phyloP scores from a whole-genome alignment of 208 protist genomes.

The Vickermania spadyakhi region DNA sequence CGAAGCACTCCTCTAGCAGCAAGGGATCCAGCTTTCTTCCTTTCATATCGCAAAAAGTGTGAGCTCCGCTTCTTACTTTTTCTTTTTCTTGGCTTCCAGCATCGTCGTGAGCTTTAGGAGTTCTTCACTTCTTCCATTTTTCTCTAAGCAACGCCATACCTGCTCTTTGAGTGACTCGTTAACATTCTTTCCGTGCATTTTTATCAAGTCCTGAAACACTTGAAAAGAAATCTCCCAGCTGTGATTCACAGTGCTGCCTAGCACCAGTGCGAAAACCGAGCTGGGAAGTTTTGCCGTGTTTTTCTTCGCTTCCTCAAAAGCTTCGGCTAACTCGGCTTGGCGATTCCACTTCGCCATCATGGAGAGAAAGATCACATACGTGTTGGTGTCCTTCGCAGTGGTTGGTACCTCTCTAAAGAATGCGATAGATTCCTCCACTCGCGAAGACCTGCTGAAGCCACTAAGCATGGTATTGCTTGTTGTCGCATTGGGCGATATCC shows the following conservation, averaged over 20 bases:
- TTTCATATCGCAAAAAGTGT: too few relatives aligned
- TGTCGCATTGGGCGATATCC: slow-evolving; percentile 49
- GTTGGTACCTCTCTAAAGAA: slow-evolving; percentile 38
- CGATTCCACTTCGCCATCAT: slow-evolving; percentile 52
- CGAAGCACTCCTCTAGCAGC: too few relatives aligned
- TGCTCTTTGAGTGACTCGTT: slow-evolving; percentile 75
- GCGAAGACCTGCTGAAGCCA: slow-evolving; percentile 37
- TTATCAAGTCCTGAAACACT: slow-evolving; percentile 67
- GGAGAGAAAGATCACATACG: slow-evolving; percentile 67
- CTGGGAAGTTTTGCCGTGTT: slow-evolving; percentile 32
- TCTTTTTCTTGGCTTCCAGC: slow-evolving; percentile 36
- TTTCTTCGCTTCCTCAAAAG: slow-evolving; percentile 41
- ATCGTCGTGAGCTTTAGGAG: slow-evolving; percentile 65
- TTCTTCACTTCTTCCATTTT: slow-evolving; percentile 48
- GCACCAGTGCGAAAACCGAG: slow-evolving; percentile 53
- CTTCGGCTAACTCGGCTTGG: slow-evolving; percentile 46
- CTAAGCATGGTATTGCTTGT: slow-evolving; percentile 78
- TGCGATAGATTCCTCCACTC: slow-evolving; percentile 44
- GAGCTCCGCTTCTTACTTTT: too few relatives aligned
- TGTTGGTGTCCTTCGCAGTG: slow-evolving; percentile 49
- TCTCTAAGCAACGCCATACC: slow-evolving; percentile 59
- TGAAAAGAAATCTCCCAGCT: slow-evolving; percentile 54
- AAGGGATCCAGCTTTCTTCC: too few relatives aligned
- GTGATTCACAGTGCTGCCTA: slow-evolving; percentile 43
- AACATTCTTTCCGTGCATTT: slow-evolving; percentile 43